Evolutionary conservation across 1,284 basidiomycete genomes (phyloP), one percentile per base, ranked within the genome.

Genomic region (Trametes sp.): DNA sequence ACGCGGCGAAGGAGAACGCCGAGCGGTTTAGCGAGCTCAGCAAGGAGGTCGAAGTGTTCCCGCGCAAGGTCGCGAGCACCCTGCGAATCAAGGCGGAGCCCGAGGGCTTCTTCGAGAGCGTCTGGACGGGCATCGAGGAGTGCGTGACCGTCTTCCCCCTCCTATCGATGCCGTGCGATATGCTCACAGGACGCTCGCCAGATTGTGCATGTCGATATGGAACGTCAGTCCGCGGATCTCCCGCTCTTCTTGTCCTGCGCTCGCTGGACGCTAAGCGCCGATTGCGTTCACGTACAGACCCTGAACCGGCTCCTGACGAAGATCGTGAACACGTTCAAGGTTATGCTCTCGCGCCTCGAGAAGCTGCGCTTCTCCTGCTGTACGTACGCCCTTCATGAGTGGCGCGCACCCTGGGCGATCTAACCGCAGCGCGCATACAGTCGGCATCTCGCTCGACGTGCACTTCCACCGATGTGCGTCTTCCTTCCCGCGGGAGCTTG

Each of bases 81-180:
- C 62, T 75, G 1, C 61, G 72, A 11, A 44, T 66, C 35, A 62
- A 74, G 54, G 74, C 73, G 0, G 74, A 75, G 50, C 67, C 71
- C 9, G 19, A 56, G 8, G 70, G 72, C 4, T 70, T 73, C 59
- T 70, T 69, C 45, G 62, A 52, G 52, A 63, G 63, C 35, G 44
- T 74, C 14, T 74, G 73, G 73, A 66, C 70, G 2, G 72, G 72
- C 1, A 60, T 75, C 4, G 72, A 74, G 54, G 70, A 72, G 74
- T 75, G 38, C 29, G 66, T 62, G 54, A 59, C 42, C 19, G 1
- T 19, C 4, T 3, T 44, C 14, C 26, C 49, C 31, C n/a, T n/a
- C 28, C 48, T 54, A 24, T 11, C 23, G 35, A 21, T 31, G 42
- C n/a, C 28, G n/a, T n/a, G 9, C 21, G 16, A 8, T 21, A 23